Conservation (phyloP, 352 stramenopile species). For the Phytophthora quininea region DNA sequence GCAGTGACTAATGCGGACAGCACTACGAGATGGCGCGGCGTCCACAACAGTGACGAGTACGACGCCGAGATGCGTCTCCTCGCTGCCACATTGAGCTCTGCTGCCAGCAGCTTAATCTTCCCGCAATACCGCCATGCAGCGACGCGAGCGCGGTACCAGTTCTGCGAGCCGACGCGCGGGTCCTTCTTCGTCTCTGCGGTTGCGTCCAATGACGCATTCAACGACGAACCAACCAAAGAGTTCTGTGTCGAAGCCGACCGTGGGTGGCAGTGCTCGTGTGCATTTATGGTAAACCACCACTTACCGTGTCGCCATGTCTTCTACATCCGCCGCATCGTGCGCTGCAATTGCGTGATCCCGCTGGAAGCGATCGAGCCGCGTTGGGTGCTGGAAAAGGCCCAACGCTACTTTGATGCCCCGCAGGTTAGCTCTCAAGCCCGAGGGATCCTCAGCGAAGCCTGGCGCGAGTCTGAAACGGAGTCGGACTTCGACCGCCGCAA, state of each 20-base stretch:
- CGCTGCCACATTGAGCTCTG: slow-evolving; percentile 28
- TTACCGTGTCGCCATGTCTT: slow-evolving; percentile 42
- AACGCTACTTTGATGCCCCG: slow-evolving; percentile 26
- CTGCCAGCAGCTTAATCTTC: slow-evolving; percentile 30
- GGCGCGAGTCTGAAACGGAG: not conserved
- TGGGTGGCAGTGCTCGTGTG: slow-evolving; percentile 45
- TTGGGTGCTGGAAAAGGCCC: slow-evolving; percentile 33
- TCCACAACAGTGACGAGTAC: slow-evolving; percentile 15
- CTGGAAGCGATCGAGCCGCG: slow-evolving; percentile 32
- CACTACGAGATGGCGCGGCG: slow-evolving; percentile 7
- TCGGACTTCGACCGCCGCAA: slow-evolving; percentile 11
- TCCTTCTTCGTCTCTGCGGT: slow-evolving; percentile 40
- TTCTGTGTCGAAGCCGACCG: slow-evolving; percentile 40
- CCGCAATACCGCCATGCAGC: slow-evolving; percentile 38
- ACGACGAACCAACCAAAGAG: slow-evolving; percentile 37
- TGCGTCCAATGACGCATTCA: slow-evolving; percentile 35
- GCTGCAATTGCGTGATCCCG: slow-evolving; percentile 37
- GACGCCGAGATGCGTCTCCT: slow-evolving; percentile 41
- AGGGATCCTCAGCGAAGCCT: slow-evolving; percentile 2
- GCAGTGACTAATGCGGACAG: slow-evolving; percentile 11
- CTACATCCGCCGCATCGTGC: slow-evolving; percentile 41
- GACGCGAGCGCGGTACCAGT: slow-evolving; percentile 36
- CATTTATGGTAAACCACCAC: slow-evolving; percentile 44
- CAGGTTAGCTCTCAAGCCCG: not conserved
- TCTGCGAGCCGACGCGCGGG: slow-evolving; percentile 37